Conservation (phyloP, 345 rosid species). For the Lumnitzera littorea region DNA sequence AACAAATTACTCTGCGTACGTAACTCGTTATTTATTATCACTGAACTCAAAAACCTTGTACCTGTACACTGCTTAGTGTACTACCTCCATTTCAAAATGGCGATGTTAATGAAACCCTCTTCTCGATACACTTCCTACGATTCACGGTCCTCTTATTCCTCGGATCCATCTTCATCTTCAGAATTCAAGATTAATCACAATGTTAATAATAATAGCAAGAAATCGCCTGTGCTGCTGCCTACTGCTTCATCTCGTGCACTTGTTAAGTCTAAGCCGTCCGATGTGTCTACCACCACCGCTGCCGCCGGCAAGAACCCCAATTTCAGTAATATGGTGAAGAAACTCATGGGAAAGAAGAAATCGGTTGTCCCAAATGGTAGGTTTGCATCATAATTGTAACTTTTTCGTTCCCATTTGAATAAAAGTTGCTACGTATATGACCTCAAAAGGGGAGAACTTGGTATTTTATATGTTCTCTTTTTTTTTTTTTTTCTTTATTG, state of each 20-base stretch:
- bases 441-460: slow-evolving; percentile 3
- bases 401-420: no score
- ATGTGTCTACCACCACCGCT: slow-evolving; percentile 9
- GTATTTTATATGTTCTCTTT: no score
- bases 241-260: slow-evolving; percentile 40
- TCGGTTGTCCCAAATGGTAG: neutral
- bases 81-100: slow-evolving; percentile 1
- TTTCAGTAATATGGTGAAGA: slow-evolving; percentile 59
- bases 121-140: slow-evolving; percentile 72
- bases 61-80: neutral
- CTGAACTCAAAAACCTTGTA: neutral
- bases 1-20: no score
- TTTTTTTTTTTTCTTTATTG: no score
- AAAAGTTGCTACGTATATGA: no score
- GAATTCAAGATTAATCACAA: slow-evolving; percentile 17
- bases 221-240: slow-evolving; percentile 10
- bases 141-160: slow-evolving; percentile 48
- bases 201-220: no score
- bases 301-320: slow-evolving; percentile 22
- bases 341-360: slow-evolving; percentile 50
- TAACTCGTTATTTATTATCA: no score
- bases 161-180: slow-evolving; percentile 55
- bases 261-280: slow-evolving; percentile 45
- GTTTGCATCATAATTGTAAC: no score
- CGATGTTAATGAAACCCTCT: slow-evolving; percentile 12